These are phyloP conservation scores for Salix suchowensis DNA, from an alignment of 345 rosid species.

Conservation along the genomic window DNA sequence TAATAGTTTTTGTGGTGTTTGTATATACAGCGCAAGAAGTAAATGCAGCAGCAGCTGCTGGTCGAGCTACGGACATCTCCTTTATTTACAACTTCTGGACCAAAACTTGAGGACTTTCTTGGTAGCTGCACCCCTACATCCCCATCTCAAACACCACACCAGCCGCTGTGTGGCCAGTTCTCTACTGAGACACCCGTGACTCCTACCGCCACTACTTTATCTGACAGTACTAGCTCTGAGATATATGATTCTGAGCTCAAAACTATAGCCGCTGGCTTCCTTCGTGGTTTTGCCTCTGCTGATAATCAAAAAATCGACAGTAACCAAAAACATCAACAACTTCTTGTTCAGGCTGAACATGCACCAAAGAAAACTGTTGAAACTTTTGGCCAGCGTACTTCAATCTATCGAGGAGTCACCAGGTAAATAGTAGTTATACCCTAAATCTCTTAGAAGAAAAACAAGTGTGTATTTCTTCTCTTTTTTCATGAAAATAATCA, in stretches of 20 bases:
- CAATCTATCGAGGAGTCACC: constrained; percentile 86
- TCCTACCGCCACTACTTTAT: constrained; percentile 11
- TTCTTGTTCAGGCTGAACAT: constrained; percentile 18
- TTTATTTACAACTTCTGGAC: constrained; percentile 42
- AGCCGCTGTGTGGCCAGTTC: constrained; percentile 23
- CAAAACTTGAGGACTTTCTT: constrained; percentile 71
- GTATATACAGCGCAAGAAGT: constrained; percentile 24
- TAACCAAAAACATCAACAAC: constrained; percentile 20
- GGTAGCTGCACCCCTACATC: constrained; percentile 34
- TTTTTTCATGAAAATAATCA: background rate
- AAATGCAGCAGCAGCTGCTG: constrained; percentile 18
- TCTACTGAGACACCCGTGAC: constrained; percentile 31
- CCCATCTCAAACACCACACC: constrained; percentile 15
- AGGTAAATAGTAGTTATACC: constrained; percentile 33
- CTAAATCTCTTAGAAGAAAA: background rate
- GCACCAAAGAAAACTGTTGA: constrained; percentile 54
- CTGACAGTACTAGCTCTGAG: constrained; percentile 16
- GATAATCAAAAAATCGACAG: constrained; percentile 19
- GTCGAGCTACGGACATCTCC: constrained; percentile 46
- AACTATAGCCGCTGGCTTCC: constrained; percentile 70
- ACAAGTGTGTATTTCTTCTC: background rate
- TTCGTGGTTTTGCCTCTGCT: constrained; percentile 43
- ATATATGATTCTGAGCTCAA: constrained; percentile 71
- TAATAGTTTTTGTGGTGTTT: constrained; percentile 11
- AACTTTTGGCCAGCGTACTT: constrained; percentile 86